Conservation (phyloP, 495 filamentous ascomycete species). For the Hyphodiscus hymeniophilus region DNA sequence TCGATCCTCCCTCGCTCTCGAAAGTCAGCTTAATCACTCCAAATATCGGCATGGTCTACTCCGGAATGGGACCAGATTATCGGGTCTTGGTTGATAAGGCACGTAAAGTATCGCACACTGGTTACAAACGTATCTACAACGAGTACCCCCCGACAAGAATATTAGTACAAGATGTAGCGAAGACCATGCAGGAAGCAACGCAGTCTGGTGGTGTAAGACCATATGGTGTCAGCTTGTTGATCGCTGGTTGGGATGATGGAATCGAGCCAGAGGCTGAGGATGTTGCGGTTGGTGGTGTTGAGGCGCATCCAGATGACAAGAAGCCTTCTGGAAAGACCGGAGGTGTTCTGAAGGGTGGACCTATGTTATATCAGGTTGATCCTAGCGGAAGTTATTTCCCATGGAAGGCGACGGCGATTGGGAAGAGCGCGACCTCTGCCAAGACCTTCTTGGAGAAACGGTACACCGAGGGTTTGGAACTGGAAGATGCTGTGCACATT, state of each 20-base stretch:
- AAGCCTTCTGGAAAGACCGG: constrained; percentile 78
- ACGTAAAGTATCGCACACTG: constrained; percentile 96
- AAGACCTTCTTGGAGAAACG: constrained; percentile 99
- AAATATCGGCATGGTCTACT: constrained; percentile 99
- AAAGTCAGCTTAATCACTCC: constrained; percentile 98
- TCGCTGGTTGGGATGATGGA: constrained; percentile 98
- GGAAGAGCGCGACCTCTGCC: constrained; percentile 94
- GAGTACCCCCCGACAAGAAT: constrained; percentile 98
- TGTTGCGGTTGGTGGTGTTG: constrained; percentile 23
- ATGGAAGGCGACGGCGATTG: constrained; percentile 98
- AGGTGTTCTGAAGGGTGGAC: constrained; percentile 89
- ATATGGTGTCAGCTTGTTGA: constrained; percentile 92
- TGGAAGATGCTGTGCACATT: constrained; percentile 98
- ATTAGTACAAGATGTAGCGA: constrained; percentile 95
- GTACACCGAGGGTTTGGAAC: constrained; percentile 92
- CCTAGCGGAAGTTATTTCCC: constrained; percentile 95
- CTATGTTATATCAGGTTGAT: constrained; percentile 97
- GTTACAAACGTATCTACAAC: constrained; percentile 99
- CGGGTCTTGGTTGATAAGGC: constrained; percentile 94
- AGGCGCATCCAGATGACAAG: constrained; percentile 53
- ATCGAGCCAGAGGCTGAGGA: constrained; percentile 66
- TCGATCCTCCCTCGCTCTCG: constrained; percentile 86
- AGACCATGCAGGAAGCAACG: constrained; percentile 97
- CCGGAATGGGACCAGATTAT: constrained; percentile 98
- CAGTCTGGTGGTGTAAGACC: constrained; percentile 95